phyloP scores from a whole-genome alignment of 331 rosid species.

The Acacia pycnantha region DNA sequence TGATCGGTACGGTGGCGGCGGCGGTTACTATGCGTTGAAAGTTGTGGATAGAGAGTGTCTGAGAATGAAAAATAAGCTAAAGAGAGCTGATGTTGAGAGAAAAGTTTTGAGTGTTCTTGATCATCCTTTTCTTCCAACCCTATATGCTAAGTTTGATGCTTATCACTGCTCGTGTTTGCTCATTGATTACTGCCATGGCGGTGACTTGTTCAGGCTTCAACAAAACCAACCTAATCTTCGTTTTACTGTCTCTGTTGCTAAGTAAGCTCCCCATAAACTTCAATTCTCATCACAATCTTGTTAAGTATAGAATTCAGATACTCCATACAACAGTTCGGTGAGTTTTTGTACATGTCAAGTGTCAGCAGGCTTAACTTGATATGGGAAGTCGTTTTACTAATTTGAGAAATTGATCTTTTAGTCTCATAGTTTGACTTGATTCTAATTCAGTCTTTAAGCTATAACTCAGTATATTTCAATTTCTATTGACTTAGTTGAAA shows the following conservation, averaged over 20 bases:
- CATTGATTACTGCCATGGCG: slow-evolving; percentile 30
- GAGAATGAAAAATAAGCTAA: neutral
- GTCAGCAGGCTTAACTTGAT: neutral
- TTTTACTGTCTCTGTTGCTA: slow-evolving; percentile 17
- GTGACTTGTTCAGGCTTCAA: slow-evolving; percentile 29
- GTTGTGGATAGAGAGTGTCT: slow-evolving; percentile 17
- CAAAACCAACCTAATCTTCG: slow-evolving; percentile 17
- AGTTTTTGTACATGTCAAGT: neutral
- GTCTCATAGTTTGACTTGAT: too few species aligned
- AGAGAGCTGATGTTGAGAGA: slow-evolving; percentile 24
- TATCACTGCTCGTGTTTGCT: slow-evolving; percentile 17
- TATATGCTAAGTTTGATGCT: slow-evolving; percentile 23
- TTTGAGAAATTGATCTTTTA: neutral
- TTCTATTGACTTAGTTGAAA: too few species aligned
- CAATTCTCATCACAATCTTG: neutral
- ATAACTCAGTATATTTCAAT: too few species aligned
- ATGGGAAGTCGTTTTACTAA: neutral
- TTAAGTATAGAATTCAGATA: neutral
- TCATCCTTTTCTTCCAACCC: slow-evolving; percentile 29
- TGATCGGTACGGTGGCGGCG: neutral
- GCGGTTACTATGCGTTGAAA: slow-evolving; percentile 27
- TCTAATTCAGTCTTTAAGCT: too few species aligned
- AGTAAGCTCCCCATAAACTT: neutral
- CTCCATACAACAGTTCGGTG: neutral
- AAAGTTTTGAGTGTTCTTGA: slow-evolving; percentile 21